Base-by-base conservation (phyloP, 805 yeast species). In the Ogataea saltuana region DNA sequence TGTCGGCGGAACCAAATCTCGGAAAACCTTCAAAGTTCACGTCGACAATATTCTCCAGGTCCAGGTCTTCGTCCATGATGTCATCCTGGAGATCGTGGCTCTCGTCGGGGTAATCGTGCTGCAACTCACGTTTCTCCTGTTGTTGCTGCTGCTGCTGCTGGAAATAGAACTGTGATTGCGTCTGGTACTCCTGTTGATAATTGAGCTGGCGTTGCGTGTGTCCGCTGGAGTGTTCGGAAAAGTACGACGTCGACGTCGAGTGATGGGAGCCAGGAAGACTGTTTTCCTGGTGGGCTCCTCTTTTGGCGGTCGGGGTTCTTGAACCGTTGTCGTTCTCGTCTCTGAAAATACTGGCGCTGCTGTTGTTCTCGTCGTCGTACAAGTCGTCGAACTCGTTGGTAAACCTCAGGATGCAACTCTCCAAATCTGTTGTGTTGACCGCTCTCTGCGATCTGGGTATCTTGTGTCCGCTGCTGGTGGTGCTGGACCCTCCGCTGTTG, bases 341-440 rank as follows among this genome's bases (percentile, higher is more conserved):
- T 13, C 59, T 49, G 41, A 63, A 64, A 3, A 64, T 63, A 31
- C 65, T 60, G 10, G 56, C 45, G 31, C 45, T 50, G 25, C 51
- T 46, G 37, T 50, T 58, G 35, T 50, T 52, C 28, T 53, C 57
- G 31, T 54, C 62, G 17, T 57, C 63, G 32, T 54, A 56, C 10
- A 54, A 46, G 41, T 68, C 73, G 50, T 70, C 73, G 51, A 70
- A 70, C 34, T 71, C 75, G 45, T 64, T 65, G 1, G 72, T 56
- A 44, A 71, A 69, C 27, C 63, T 59, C 26, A 67, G 34, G 15
- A 71, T 58, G 47, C 73, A 69, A 37, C 69, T 68, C 53, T 70
- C 70, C 27, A 70, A 48, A 46, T 68, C 74, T 12, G 68, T 48
- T 0, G 72, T 68, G 49, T 70, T 70, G 4, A 67, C 49, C 5